Evolutionary conservation across 495 filamentous ascomycete genomes (phyloP).

Genomic region (Aspergillus ostianus): DNA sequence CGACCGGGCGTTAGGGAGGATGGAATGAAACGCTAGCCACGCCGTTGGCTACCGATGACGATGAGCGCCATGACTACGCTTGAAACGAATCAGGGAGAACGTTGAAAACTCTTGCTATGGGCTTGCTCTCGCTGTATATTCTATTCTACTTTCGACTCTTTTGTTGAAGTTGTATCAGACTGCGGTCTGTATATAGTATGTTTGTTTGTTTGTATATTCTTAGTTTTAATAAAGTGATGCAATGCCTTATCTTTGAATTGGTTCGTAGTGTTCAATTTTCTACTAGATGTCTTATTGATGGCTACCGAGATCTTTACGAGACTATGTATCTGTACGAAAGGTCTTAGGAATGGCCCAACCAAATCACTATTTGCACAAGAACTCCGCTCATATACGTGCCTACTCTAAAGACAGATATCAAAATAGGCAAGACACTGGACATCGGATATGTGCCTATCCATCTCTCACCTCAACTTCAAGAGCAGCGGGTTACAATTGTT

Average conservation of each 20-base stretch:
- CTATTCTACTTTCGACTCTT: conserved; percentile 4
- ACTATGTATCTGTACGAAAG: no score
- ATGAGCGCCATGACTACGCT: conserved; percentile 6
- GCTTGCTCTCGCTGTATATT: conserved; percentile 12
- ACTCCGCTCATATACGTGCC: no score
- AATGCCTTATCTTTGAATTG: not conserved
- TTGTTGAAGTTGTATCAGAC: not conserved
- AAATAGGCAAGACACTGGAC: no score
- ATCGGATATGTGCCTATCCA: no score
- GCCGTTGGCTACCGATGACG: not conserved
- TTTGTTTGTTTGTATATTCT: not conserved
- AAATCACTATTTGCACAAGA: no score
- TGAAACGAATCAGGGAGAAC: not conserved
- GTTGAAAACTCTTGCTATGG: not conserved
- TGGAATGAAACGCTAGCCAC: not conserved
- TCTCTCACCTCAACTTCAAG: no score
- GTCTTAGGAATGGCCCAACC: no score
- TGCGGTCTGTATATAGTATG: not conserved
- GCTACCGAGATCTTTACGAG: no score
- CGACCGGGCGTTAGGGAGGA: not conserved
- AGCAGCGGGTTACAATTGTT: no score
- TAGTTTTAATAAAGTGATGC: not conserved
- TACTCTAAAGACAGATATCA: no score
- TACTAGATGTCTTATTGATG: no score
- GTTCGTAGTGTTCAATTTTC: no score